Base-by-base conservation (phyloP, 2,329 filamentous ascomycete genomes). In the Aspergillus latus region DNA sequence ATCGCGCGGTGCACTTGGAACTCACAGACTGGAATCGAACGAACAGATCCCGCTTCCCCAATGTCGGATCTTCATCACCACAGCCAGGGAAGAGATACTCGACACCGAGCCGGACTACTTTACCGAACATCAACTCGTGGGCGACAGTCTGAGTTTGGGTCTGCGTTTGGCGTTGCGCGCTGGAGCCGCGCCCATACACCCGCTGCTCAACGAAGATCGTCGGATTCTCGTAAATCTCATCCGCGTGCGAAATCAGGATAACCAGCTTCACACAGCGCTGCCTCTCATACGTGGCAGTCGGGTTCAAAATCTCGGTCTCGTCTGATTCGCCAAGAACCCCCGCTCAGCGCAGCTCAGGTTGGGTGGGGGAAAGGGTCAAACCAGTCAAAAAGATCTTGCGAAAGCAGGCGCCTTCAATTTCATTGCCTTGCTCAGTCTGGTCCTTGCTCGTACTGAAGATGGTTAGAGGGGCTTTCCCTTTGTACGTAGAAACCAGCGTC, bases 71-170 rank as follows among this genome's bases (percentile, higher is more conserved):
- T 6, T 43, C 39, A 15, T 51, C 49, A 6, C 49, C 49, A 21
- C 49, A 51, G 32, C 49, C 49, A 43, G 37, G 21, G 28, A 51
- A 51, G 2, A 51, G 36, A 32, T 51, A 51, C 8, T 51, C 49
- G 4, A 15, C 13, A 21, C 37, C 49, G 1, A 43, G 36, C 5
- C 21, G 49, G 37, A 43, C n/a, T 3, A 15, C 21, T 16, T 36
- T 10, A 9, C 37, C 37, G 11, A 51, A 51, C 13, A 43, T 51
- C 21, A 51, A 37, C 26, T 51, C 49, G 26, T 51, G 36, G 7
- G 30, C 36, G 5, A 51, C 37, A 2, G 37, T 43, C 2, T 43
- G 21, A 5, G 29, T 21, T 5, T 43, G 26, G 21, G 21, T 21
- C 21, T 21, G 21, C 3, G 21, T 21, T 21, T 21, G 21, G 21